Base-by-base conservation (phyloP, 179 eudicot species). In the Camellia oleifera region DNA sequence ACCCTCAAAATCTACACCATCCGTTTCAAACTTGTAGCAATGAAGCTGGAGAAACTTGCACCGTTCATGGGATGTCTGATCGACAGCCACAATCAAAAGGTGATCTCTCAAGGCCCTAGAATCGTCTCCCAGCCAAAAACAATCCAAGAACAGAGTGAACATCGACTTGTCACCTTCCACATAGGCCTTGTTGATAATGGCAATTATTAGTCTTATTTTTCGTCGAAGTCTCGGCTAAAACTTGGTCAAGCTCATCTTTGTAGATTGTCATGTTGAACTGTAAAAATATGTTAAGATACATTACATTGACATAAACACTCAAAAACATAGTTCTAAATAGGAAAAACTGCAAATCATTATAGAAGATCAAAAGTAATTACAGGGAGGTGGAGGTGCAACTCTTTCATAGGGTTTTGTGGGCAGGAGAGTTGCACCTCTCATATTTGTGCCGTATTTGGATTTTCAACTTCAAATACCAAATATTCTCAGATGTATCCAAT, bases 101-200 rank as follows among this genome's bases (percentile, higher is more conserved):
- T 90, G 88, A 40, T 84, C 79, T 32, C 85, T 67, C 57, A 93
- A 83, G 53, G 44, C 77, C 65, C 86, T 79, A 0, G 96, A 92
- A 0, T 72, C 86, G 0, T 93, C 92, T 10, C 97, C 97, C 3
- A 64, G 52, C 97, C 97, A 93, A 57, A 93, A 92, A 23, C 96
- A 87, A 32, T 93, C 96, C 53, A 93, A 74, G 63, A 93, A 92
- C 0, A 92, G 81, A 73, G 92, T 94, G 1, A 93, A 84, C 96
- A 93, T 93, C 57, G 88, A 32, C 23, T 74, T 81, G 20, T 89
- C 83, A 0, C 85, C 88, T 68, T 91, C 93, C 0, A 86, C 94
- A 42, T 93, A 93, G 0, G 96, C 97, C 56, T 69, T 82, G 73
- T 93, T 90, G 8, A 89, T 83, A 0, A 93, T 81, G 13, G 92